Percentiles rank a stretch among this genome's conserved stretches.
Conservation (phyloP, 768 basidiomycete species). For the Pseudohyphozyma bogoriensis region DNA sequence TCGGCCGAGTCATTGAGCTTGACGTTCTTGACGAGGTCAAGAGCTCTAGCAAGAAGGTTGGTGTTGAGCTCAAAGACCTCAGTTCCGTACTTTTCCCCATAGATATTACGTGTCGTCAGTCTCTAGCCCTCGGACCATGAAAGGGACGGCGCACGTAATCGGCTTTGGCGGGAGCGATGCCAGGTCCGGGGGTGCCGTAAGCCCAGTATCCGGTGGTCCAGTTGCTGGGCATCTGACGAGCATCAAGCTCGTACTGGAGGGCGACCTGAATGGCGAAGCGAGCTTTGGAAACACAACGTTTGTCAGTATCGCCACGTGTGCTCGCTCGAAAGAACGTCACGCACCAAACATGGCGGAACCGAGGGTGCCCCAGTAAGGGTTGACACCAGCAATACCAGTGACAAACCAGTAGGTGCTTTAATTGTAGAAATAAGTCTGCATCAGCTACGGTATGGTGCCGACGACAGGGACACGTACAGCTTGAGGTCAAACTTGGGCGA, state of each 20-base stretch:
- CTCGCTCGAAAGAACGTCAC: no score
- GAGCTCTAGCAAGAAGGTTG: constrained; percentile 37
- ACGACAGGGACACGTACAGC: no score
- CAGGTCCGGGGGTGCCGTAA: constrained; percentile 7
- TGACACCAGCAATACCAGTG: constrained; percentile 43
- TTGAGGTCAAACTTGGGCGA: constrained; percentile 40
- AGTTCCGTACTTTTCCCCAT: no score
- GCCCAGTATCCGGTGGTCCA: constrained; percentile 40
- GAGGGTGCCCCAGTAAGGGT: constrained; percentile 41
- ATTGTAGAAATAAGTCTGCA: no score
- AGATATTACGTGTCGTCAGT: no score
- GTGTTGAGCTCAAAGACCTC: constrained; percentile 25
- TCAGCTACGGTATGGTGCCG: no score
- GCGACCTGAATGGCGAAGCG: constrained; percentile 20
- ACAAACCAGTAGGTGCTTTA: constrained; percentile 43
- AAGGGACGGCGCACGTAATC: no score
- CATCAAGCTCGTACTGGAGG: constrained; percentile 43
- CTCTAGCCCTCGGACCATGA: no score
- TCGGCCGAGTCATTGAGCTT: constrained; percentile 37
- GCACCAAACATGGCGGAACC: constrained; percentile 40
- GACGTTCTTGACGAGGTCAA: constrained; percentile 36
- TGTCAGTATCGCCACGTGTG: no score
- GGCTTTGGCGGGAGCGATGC: constrained; percentile 16
- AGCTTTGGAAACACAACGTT: background rate
- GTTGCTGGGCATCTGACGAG: constrained; percentile 41